Base-by-base conservation (phyloP, 2,329 filamentous ascomycete genomes). In the Aureobasidium melanogenum region DNA sequence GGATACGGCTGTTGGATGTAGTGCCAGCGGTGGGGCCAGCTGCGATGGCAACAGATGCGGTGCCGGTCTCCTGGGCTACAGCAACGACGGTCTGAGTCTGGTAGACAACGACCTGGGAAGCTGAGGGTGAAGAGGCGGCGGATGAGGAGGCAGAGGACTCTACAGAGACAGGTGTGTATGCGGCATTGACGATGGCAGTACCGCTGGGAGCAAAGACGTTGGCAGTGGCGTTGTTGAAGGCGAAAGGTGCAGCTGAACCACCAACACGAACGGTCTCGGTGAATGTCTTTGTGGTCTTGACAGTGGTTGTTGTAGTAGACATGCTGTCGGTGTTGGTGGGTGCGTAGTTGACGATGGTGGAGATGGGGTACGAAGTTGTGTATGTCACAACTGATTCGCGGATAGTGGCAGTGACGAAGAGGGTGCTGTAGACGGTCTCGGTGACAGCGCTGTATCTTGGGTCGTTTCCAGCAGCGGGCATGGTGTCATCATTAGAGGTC, bases 211-310 rank as follows among this genome's bases (percentile, higher is more conserved):
- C 44, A 15, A 38, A 34, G 1, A 59, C 3, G 24, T 44, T 44
- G 56, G 56, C 56, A n/a, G 56, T 59, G 22, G 22, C 56, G 44
- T 59, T 59, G 56, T 32, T 50, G 56, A 59, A 59, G 19, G 56
- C 43, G 26, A 59, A 59, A 22, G 56, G 56, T 9, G 56, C 56
- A 3, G 32, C 44, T 2, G 56, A 59, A 8, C 15, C 32, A 30
- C 8, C 30, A 12, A 59, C 30, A 12, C 26, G 30, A 2, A 59
- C 24, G 12, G 56, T 59, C n/a, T 59, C 56, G 55, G 55, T 58
- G 30, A 38, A 26, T 4, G 43, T 47, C 34, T 41, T 39, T 30
- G 56, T 59, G 32, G 44, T 59, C 22, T 41, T 48, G 24, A 48
- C 26, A n/a, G 56, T 59, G 17, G 56, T 59, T 8, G 44, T 59